Evolutionary conservation across 768 basidiomycete genomes (phyloP), one percentile per base, ranked within the genome.

Genomic region (Mrakia gelida): DNA sequence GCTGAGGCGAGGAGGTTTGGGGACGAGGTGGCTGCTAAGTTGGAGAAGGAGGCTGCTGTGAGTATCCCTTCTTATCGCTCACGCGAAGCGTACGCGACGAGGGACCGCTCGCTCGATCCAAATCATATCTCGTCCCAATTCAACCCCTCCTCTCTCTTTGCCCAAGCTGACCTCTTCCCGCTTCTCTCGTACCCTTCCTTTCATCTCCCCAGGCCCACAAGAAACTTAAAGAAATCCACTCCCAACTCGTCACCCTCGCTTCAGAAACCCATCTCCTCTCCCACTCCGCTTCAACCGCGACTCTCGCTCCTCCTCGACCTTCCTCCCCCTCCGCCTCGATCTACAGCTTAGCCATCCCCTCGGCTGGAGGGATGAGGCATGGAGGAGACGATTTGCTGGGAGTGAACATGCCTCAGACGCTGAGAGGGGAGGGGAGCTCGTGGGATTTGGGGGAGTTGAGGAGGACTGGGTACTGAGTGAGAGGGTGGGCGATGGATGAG

Each of bases 41-140:
- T 74, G 34, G 73, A 78, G 67, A 74, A 70, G 43, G 77, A 78
- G 67, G 73, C 68, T 65, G 67, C 72, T 43, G 77, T 78, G 7
- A 38, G 77, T 78, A 34, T 45, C 5, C 11, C 11, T 10, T 45
- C 45, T 13, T 1, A 10, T 10, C 45, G 11, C 41, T 43, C 41
- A 43, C 26, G n/a, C n/a, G n/a, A n/a, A n/a, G n/a, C n/a, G n/a
- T n/a, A n/a, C n/a, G n/a, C n/a, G n/a, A n/a, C n/a, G n/a, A n/a
- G n/a, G n/a, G n/a, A n/a, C n/a, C n/a, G n/a, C n/a, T n/a, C n/a
- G n/a, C n/a, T n/a, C n/a, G n/a, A n/a, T n/a, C n/a, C n/a, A n/a
- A n/a, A n/a, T n/a, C n/a, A n/a, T n/a, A n/a, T 15, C 11, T 45
- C 10, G 16, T 23, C 45, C n/a, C 52, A 41, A 28, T 34, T 52